phyloP scores from a whole-genome alignment of 306 rosid species.

The Glycine soja region DNA sequence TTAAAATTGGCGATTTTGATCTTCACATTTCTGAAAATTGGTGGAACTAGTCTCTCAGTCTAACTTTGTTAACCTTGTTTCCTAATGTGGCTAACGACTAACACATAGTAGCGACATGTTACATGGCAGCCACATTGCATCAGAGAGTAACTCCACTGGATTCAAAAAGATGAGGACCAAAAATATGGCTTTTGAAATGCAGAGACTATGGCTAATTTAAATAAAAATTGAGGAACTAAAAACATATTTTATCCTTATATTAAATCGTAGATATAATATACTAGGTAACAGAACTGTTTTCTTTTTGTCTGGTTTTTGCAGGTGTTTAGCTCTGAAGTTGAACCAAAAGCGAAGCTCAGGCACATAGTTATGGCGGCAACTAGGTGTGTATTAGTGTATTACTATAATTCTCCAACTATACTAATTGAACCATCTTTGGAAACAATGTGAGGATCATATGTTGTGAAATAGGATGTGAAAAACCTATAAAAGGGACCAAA shows the following conservation, averaged over 20 bases:
- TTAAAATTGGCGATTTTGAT: neutral
- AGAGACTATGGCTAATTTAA: neutral
- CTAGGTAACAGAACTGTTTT: neutral
- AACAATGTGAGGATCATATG: neutral
- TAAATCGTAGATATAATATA: neutral
- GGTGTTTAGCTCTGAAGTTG: constrained; percentile 79
- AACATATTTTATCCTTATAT: neutral
- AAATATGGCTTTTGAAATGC: neutral
- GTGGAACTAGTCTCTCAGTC: neutral
- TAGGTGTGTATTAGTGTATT: constrained; percentile 59
- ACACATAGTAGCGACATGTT: neutral
- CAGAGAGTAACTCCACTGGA: no score
- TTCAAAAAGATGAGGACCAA: no score
- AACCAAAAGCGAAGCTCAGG: constrained; percentile 81
- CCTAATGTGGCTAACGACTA: no score
- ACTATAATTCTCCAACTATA: neutral
- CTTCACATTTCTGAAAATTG: neutral
- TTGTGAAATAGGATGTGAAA: neutral
- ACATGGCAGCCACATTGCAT: neutral
- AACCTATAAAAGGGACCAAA: neutral
- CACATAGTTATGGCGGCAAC: constrained; percentile 92
- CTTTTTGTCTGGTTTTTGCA: constrained; percentile 47
- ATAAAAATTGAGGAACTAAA: neutral
- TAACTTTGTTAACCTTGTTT: no score
- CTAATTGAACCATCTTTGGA: constrained; percentile 11